These are phyloP conservation scores for Daedaleopsis nitida DNA, from an alignment of 768 basidiomycete species.

Conservation along the genomic window DNA sequence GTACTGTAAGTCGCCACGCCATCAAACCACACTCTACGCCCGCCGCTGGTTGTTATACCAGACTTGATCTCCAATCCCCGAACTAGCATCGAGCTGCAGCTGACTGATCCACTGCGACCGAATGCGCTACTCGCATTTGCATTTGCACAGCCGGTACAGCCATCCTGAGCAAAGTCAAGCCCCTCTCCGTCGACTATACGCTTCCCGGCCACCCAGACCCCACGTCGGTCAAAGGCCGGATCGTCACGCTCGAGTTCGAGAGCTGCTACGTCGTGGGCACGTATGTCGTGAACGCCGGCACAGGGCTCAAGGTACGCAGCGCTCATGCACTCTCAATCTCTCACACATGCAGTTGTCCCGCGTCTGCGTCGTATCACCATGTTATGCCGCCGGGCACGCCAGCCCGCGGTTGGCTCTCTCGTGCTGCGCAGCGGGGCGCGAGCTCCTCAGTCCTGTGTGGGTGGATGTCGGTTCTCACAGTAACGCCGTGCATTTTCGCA, in stretches of 20 bases:
- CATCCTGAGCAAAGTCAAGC: slow-evolving; percentile 75
- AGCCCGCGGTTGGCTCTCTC: background rate
- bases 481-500: slow-evolving; percentile 30
- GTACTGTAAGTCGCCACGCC: slow-evolving; percentile 54
- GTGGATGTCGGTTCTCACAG: slow-evolving; percentile 1
- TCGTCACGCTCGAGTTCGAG: slow-evolving; percentile 81
- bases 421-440: background rate
- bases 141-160: slow-evolving; percentile 69
- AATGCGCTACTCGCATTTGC: too few relatives aligned
- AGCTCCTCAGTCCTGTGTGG: background rate
- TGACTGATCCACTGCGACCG: too few relatives aligned
- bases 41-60: background rate
- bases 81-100: too few relatives aligned
- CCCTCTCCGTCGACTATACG: slow-evolving; percentile 61
- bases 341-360: background rate
- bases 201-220: slow-evolving; percentile 80
- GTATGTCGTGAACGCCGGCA: slow-evolving; percentile 85
- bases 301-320: slow-evolving; percentile 62
- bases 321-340: background rate
- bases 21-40: background rate
- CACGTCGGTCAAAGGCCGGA: slow-evolving; percentile 67
- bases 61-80: background rate
- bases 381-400: background rate
- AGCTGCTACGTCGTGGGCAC: slow-evolving; percentile 72
- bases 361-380: too few relatives aligned